Evolutionary conservation across 495 filamentous ascomycete genomes (phyloP).

Genomic region (Letharia lupina): DNA sequence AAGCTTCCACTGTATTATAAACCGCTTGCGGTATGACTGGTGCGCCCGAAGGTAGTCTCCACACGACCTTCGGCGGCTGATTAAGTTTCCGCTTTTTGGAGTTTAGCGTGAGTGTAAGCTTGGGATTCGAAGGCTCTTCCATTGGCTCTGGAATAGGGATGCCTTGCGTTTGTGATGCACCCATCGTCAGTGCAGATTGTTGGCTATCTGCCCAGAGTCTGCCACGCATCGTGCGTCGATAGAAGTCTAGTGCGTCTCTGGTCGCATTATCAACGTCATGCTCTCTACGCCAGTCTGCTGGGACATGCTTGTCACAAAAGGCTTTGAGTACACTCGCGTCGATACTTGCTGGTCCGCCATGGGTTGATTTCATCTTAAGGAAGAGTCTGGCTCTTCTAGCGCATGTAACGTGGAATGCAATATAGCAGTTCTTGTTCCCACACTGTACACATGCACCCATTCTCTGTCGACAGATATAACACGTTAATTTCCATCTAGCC

Average conservation of each 20-base stretch:
- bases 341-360: slow-evolving; percentile 67
- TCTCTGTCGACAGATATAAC: slow-evolving; percentile 93
- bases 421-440: slow-evolving; percentile 92
- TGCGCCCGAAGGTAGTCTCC: slow-evolving; percentile 91
- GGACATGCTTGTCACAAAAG: slow-evolving; percentile 93
- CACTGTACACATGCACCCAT: slow-evolving; percentile 99
- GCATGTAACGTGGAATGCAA: slow-evolving; percentile 98
- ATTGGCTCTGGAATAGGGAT: slow-evolving; percentile 23
- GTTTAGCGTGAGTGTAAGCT: slow-evolving; percentile 52
- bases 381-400: slow-evolving; percentile 80
- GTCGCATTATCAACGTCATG: slow-evolving; percentile 65
- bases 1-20: slow-evolving; percentile 68
- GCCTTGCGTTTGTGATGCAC: slow-evolving; percentile 53
- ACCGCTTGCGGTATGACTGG: slow-evolving; percentile 86
- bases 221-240: slow-evolving; percentile 75
- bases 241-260: slow-evolving; percentile 67
- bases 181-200: slow-evolving; percentile 71
- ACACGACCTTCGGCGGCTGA: slow-evolving; percentile 58
- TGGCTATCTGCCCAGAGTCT: slow-evolving; percentile 87
- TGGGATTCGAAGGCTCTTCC: slow-evolving; percentile 31
- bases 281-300: slow-evolving; percentile 77
- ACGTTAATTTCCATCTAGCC: slow-evolving; percentile 83
- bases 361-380: slow-evolving; percentile 91
- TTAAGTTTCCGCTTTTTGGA: slow-evolving; percentile 69
- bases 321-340: slow-evolving; percentile 89